Conservation (phyloP, 768 basidiomycete genomes). For the Pleurotus pulmonarius region DNA sequence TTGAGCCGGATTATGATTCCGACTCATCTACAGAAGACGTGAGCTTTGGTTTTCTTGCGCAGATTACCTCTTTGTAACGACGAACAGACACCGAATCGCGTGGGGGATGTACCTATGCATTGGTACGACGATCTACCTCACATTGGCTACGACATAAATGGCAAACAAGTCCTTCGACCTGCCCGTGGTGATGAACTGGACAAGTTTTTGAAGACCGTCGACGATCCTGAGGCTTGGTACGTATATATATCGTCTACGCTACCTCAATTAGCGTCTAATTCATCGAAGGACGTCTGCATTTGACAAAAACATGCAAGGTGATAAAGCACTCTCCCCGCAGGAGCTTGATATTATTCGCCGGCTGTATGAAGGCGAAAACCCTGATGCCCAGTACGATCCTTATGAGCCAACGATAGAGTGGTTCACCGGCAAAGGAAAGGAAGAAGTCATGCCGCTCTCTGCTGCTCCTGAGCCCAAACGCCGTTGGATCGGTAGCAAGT, state of each 20-base stretch:
- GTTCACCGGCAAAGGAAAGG: conserved; percentile 96
- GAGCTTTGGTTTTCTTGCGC: conserved; percentile 23
- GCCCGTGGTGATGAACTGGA: conserved; percentile 96
- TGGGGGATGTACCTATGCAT: conserved; percentile 93
- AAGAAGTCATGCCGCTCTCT: conserved; percentile 91
- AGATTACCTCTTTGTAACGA: conserved; percentile 9
- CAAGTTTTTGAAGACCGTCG: conserved; percentile 91
- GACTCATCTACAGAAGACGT: conserved; percentile 93
- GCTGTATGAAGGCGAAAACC: conserved; percentile 87
- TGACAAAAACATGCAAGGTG: conserved; percentile 82
- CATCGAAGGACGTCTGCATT: conserved; percentile 80
- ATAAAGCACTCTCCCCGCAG: conserved; percentile 82
- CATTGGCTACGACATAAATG: conserved; percentile 93
- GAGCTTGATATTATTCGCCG: conserved; percentile 94
- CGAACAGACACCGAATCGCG: conserved; percentile 82
- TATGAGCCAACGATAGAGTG: conserved; percentile 94
- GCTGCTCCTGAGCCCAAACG: conserved; percentile 93
- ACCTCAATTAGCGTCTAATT: neutral
- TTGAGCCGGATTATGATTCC: conserved; percentile 87
- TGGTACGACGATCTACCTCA: conserved; percentile 99
- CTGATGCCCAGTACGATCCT: conserved; percentile 86
- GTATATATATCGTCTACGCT: conserved; percentile 16
- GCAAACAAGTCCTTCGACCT: conserved; percentile 90
- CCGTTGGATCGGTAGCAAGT: conserved; percentile 95
- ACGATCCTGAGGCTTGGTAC: conserved; percentile 87